These are phyloP conservation scores for Diospyros lotus DNA, from an alignment of 148 eudicot species.

Conservation along the genomic window DNA sequence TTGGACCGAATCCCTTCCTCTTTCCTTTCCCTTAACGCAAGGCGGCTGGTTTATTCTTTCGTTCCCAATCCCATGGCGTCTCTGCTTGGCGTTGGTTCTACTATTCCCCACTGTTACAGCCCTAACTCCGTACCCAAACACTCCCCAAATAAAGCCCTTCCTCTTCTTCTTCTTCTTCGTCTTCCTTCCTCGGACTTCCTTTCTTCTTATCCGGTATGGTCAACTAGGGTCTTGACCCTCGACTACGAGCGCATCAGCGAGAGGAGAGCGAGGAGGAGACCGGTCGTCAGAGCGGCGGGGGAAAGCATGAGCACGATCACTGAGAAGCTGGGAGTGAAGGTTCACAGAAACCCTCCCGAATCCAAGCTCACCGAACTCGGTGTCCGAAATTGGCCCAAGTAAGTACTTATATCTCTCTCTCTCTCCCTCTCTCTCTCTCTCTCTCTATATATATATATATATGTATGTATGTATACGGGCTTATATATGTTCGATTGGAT, in stretches of 20 bases:
- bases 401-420: conserved; percentile 14
- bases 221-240: not conserved
- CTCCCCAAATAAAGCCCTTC: not conserved
- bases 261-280: too few relatives aligned
- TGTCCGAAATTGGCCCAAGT: conserved; percentile 64
- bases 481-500: too few relatives aligned
- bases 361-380: conserved; percentile 56
- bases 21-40: too few relatives aligned
- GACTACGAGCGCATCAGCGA: not conserved
- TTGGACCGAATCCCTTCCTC: too few relatives aligned
- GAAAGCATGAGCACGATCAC: conserved; percentile 28
- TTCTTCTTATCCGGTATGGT: not conserved
- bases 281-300: conserved; percentile 18
- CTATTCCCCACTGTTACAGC: not conserved
- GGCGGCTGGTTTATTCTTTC: too few relatives aligned
- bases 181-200: not conserved
- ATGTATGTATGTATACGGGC: not conserved
- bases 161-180: not conserved
- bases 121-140: conserved; percentile 13
- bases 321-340: conserved; percentile 52
- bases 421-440: conserved; percentile 1
- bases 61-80: too few relatives aligned
- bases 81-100: too few relatives aligned
- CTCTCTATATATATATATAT: not conserved
- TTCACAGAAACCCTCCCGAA: conserved; percentile 54